Conservation (phyloP, 805 yeast species). For the Yamadazyma takamatsuzukensis region DNA sequence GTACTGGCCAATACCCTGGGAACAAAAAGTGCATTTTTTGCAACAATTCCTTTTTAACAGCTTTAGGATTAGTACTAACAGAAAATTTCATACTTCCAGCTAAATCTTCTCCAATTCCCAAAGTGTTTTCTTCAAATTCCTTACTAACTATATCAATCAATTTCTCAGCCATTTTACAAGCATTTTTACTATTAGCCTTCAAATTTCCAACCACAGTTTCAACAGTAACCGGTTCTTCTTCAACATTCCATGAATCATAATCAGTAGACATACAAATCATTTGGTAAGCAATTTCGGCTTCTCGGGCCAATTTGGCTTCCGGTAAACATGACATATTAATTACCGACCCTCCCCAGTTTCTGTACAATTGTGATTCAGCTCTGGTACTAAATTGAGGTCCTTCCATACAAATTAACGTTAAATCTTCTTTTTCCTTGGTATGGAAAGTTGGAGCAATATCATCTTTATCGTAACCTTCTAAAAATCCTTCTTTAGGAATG, state of each 20-base stretch:
- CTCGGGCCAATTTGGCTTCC: conserved; percentile 95
- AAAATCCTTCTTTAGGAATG: conserved; percentile 41
- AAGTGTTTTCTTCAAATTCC: conserved; percentile 50
- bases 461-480: conserved; percentile 48
- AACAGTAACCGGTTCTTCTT: conserved; percentile 96
- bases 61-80: conserved; percentile 72
- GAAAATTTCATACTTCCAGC: conserved; percentile 75
- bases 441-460: conserved; percentile 50
- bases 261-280: conserved; percentile 99
- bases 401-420: conserved; percentile 94
- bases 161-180: conserved; percentile 69
- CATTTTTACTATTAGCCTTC: conserved; percentile 82
- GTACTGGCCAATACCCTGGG: conserved; percentile 82
- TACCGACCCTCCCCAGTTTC: conserved; percentile 87
- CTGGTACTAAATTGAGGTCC: conserved; percentile 98
- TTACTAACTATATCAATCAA: conserved; percentile 65
- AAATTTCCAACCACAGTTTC: conserved; percentile 92
- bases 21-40: conserved; percentile 81
- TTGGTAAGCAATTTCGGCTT: conserved; percentile 94
- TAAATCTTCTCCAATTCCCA: conserved; percentile 62
- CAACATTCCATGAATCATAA: conserved; percentile 97
- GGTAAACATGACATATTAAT: conserved; percentile 97
- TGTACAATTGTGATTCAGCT: conserved; percentile 88
- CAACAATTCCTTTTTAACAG: conserved; percentile 67
- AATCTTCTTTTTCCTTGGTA: conserved; percentile 67